A percentile compares a stretch with the other conserved stretches of the same genome.
These are phyloP conservation scores for Vicia villosa DNA, from an alignment of 306 rosid species.

Conservation along the genomic window DNA sequence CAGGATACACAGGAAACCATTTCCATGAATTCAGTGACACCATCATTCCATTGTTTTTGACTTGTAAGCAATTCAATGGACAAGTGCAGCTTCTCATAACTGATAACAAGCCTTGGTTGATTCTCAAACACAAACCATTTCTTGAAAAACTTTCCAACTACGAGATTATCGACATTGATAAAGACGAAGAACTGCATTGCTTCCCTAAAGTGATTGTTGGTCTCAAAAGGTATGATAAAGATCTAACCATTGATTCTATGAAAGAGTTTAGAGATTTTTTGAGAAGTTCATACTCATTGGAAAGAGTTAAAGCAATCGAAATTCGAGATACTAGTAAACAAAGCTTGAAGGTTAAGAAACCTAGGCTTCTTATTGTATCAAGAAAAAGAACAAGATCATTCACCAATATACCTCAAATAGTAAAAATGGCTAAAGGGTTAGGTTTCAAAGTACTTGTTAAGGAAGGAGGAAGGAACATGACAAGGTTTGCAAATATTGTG, in stretches of 20 bases:
- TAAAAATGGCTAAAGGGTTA: conserved; percentile 52
- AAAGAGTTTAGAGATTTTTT: conserved; percentile 68
- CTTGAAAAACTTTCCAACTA: conserved; percentile 62
- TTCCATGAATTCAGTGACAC: conserved; percentile 85
- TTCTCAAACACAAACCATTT: conserved; percentile 48
- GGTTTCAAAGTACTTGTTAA: conserved; percentile 60
- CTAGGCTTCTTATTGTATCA: conserved; percentile 66
- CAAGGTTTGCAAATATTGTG: conserved; percentile 57
- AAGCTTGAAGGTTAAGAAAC: conserved; percentile 36
- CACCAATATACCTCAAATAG: conserved; percentile 59
- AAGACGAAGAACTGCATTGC: conserved; percentile 64
- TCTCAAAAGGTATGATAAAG: conserved; percentile 58
- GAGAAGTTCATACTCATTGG: conserved; percentile 56
- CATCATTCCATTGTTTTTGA: conserved; percentile 69
- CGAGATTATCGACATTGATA: conserved; percentile 60
- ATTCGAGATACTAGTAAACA: conserved; percentile 23
- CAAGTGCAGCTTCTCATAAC: conserved; percentile 72
- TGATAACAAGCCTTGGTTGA: conserved; percentile 51
- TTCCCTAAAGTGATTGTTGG: conserved; percentile 73
- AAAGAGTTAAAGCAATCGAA: conserved; percentile 51
- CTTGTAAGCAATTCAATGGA: conserved; percentile 64
- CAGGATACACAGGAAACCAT: conserved; percentile 83
- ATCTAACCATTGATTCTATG: conserved; percentile 74
- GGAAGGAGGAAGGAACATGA: conserved; percentile 54
- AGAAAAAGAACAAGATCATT: conserved; percentile 71